Evolutionary conservation across 805 yeast genomes (phyloP).

Genomic region (Teunomyces pallodes): DNA sequence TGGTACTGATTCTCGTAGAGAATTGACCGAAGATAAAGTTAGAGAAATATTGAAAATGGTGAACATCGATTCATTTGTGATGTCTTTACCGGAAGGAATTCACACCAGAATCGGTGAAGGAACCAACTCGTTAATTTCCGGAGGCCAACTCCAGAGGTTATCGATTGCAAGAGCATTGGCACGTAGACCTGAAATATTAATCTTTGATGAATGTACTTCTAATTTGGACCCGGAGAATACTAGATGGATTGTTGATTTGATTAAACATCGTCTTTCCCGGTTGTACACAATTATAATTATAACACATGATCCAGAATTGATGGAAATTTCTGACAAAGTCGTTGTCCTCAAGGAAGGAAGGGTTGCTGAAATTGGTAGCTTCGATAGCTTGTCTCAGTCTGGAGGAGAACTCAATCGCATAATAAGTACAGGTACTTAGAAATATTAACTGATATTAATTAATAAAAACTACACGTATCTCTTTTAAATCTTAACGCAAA

Average conservation of each 20-base stretch:
- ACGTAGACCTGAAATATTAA: constrained; percentile 58
- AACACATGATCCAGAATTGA: constrained; percentile 72
- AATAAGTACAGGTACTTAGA: neutral
- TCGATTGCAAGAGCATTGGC: constrained; percentile 81
- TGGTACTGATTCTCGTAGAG: constrained; percentile 35
- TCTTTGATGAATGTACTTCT: constrained; percentile 89
- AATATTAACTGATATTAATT: neutral
- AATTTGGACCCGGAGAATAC: constrained; percentile 73
- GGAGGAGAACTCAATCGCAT: constrained; percentile 25
- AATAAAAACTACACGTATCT: neutral
- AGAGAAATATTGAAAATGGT: constrained; percentile 41
- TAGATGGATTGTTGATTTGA: constrained; percentile 45
- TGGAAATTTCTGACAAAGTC: constrained; percentile 53
- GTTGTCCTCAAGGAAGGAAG: constrained; percentile 49
- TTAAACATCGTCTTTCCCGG: constrained; percentile 34
- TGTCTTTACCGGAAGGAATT: constrained; percentile 54
- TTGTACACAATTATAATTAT: constrained; percentile 52
- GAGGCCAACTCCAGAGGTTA: constrained; percentile 88
- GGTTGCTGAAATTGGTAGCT: constrained; percentile 46
- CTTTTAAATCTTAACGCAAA: constrained; percentile 49
- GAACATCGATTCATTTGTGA: constrained; percentile 54
- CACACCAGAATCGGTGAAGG: constrained; percentile 56
- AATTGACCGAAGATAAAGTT: constrained; percentile 29
- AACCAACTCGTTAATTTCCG: constrained; percentile 55
- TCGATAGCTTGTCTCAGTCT: constrained; percentile 18